Conservation (phyloP, 1,284 basidiomycete genomes). For the Lentinus polychrous region DNA sequence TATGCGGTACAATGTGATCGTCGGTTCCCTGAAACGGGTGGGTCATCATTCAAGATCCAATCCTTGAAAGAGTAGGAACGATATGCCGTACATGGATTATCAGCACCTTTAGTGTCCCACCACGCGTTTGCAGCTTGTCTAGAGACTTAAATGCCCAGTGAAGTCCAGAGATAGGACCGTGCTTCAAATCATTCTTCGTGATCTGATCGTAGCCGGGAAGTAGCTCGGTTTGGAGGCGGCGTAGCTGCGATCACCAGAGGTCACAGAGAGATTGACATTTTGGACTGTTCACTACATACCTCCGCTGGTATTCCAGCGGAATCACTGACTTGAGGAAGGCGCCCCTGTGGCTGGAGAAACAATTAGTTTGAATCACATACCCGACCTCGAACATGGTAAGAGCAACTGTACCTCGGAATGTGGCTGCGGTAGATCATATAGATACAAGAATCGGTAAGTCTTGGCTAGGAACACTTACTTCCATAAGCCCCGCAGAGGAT, state of each 20-base stretch:
- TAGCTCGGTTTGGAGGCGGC: slow-evolving; percentile 14
- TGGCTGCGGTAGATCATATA: too few relatives aligned
- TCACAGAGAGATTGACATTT: too few relatives aligned
- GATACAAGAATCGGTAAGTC: too few relatives aligned
- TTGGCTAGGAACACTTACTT: slow-evolving; percentile 33
- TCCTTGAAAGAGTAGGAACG: background rate
- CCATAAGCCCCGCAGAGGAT: slow-evolving; percentile 59
- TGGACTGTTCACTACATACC: too few relatives aligned
- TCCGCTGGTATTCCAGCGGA: too few relatives aligned
- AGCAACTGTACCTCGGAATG: too few relatives aligned
- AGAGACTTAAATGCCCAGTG: slow-evolving; percentile 19
- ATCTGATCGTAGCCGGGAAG: slow-evolving; percentile 19
- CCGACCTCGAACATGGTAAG: too few relatives aligned
- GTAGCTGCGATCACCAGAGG: slow-evolving; percentile 11
- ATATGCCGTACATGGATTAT: slow-evolving; percentile 50
- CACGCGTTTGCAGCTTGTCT: slow-evolving; percentile 15
- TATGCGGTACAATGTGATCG: slow-evolving; percentile 55
- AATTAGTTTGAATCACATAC: too few relatives aligned
- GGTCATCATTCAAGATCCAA: background rate
- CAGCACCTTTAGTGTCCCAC: slow-evolving; percentile 33
- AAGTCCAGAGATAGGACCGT: slow-evolving; percentile 18
- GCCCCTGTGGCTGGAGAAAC: too few relatives aligned
- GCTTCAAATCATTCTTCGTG: slow-evolving; percentile 16
- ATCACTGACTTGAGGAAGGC: too few relatives aligned
- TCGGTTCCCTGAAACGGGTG: slow-evolving; percentile 42